Conservation (phyloP, 169 alveolate genomes). For the Cryptosporidium parvum region DNA sequence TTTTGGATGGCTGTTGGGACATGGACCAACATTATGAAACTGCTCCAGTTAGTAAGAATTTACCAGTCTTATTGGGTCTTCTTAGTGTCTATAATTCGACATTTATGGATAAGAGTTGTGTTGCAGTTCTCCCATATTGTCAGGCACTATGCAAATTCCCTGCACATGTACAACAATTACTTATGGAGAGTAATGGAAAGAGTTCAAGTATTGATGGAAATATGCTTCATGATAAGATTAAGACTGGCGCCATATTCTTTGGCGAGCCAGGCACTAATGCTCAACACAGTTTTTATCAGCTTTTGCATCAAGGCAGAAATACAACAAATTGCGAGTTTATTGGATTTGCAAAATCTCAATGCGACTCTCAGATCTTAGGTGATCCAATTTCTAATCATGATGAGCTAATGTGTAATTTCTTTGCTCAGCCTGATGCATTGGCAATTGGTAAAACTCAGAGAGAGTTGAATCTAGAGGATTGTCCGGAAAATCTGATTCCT, state of each 20-base stretch:
- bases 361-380: conserved; percentile 81
- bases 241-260: conserved; percentile 95
- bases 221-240: conserved; percentile 78
- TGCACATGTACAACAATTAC: conserved; percentile 96
- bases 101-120: conserved; percentile 87
- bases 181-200: conserved; percentile 98
- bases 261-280: conserved; percentile 99
- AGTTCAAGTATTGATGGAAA: conserved; percentile 88
- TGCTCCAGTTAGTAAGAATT: conserved; percentile 85
- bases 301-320: conserved; percentile 96
- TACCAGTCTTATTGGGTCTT: conserved; percentile 95
- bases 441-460: conserved; percentile 94
- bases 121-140: conserved; percentile 98
- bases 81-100: conserved; percentile 94
- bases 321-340: conserved; percentile 96
- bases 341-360: conserved; percentile 94
- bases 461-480: conserved; percentile 69
- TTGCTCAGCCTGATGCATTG: conserved; percentile 99
- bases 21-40: conserved; percentile 92
- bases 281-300: conserved; percentile 96
- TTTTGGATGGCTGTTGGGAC: conserved; percentile 85
- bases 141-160: conserved; percentile 94
- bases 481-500: conserved; percentile 81
- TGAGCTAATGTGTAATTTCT: conserved; percentile 98
- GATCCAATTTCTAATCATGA: conserved; percentile 88